Evolutionary conservation across 768 basidiomycete genomes (phyloP).

Genomic region (Thelephora aurantiotincta): DNA sequence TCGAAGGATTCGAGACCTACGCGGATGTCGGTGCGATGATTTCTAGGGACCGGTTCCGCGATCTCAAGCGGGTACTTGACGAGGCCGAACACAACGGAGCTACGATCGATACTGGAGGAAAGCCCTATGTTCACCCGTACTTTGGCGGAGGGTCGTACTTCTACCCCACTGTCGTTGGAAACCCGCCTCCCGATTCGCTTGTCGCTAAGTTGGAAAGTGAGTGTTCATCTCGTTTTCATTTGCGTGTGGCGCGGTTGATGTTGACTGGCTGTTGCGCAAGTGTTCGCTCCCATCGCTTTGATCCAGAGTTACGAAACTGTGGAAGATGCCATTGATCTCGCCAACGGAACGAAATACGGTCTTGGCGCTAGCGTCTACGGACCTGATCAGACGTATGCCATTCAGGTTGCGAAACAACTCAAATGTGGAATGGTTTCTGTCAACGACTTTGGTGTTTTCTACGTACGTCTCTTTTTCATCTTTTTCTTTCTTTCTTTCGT

Average conservation of each 20-base stretch:
- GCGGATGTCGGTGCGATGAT: slow-evolving; percentile 89
- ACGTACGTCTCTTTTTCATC: slow-evolving; percentile 31
- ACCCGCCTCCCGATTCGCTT: slow-evolving; percentile 54
- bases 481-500: slow-evolving; percentile 5
- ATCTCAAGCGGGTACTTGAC: slow-evolving; percentile 48
- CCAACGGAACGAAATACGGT: slow-evolving; percentile 80
- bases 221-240: too few species aligned
- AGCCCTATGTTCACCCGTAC: slow-evolving; percentile 47
- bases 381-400: slow-evolving; percentile 61
- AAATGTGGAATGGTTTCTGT: slow-evolving; percentile 96
- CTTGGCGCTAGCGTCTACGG: slow-evolving; percentile 95
- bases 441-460: slow-evolving; percentile 88
- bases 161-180: slow-evolving; percentile 73
- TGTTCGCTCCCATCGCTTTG: slow-evolving; percentile 87
- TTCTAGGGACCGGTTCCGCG: slow-evolving; percentile 50
- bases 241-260: background rate
- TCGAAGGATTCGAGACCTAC: slow-evolving; percentile 55
- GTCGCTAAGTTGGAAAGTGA: slow-evolving; percentile 72
- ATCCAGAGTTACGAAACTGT: slow-evolving; percentile 75
- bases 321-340: slow-evolving; percentile 77
- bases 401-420: slow-evolving; percentile 66
- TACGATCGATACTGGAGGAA: slow-evolving; percentile 45
- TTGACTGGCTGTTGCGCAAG: slow-evolving; percentile 21
- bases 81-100: slow-evolving; percentile 63
- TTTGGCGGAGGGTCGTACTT: slow-evolving; percentile 72